These are phyloP conservation scores for Crassisporium funariophilum DNA, from an alignment of 768 basidiomycete genomes.

Conservation along the genomic window DNA sequence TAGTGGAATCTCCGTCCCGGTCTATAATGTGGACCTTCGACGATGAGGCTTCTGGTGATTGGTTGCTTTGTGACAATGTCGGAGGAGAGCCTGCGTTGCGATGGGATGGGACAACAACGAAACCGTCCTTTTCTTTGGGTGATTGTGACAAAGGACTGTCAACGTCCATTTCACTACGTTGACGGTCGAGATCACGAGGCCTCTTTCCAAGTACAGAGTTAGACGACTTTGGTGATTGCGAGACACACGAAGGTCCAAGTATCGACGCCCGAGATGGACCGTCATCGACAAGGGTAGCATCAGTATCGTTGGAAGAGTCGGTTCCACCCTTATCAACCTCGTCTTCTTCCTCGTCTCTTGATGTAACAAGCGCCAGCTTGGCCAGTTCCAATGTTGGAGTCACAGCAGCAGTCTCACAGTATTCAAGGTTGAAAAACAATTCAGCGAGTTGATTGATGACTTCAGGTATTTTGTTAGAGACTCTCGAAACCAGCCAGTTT, in stretches of 20 bases:
- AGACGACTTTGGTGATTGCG: constrained; percentile 38
- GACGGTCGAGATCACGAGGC: constrained; percentile 47
- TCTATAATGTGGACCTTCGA: constrained; percentile 23
- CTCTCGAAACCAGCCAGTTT: too few relatives aligned
- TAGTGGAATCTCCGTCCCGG: constrained; percentile 38
- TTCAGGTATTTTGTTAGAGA: too few relatives aligned
- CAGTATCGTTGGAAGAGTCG: constrained; percentile 84
- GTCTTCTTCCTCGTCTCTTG: constrained; percentile 87
- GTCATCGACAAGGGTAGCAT: constrained; percentile 87
- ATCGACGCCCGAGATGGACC: constrained; percentile 40
- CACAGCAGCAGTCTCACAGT: constrained; percentile 63
- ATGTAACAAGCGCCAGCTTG: constrained; percentile 88
- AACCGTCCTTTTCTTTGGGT: constrained; percentile 38
- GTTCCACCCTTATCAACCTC: constrained; percentile 72
- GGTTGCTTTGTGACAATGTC: constrained; percentile 14
- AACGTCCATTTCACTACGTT: constrained; percentile 55
- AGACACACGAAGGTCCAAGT: constrained; percentile 24
- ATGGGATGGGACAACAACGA: constrained; percentile 32
- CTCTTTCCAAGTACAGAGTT: constrained; percentile 73
- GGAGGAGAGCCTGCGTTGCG: constrained; percentile 30
- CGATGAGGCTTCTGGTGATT: constrained; percentile 34
- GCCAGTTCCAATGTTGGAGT: constrained; percentile 87
- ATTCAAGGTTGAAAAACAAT: constrained; percentile 78
- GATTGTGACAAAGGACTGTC: constrained; percentile 46
- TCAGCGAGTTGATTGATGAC: constrained; percentile 81